Conservation (phyloP, 1,139 yeast species). For the Suhomyces yuchorum region DNA sequence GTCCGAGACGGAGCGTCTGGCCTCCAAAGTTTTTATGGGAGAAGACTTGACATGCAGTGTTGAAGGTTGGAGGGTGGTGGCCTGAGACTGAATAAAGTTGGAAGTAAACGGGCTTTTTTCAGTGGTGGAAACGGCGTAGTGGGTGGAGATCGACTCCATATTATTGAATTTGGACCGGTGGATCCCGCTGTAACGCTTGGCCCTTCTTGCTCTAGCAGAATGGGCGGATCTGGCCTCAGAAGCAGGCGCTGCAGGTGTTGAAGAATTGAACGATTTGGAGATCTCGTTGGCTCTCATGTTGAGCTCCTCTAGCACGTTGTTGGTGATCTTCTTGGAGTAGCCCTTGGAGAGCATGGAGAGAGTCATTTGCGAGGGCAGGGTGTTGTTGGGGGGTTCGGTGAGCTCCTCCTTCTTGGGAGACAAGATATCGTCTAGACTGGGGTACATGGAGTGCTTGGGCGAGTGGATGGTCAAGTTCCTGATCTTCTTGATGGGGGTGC, state of each 20-base stretch:
- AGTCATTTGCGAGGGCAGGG: conserved; percentile 15
- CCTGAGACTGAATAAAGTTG: not conserved
- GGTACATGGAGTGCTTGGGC: conserved; percentile 28
- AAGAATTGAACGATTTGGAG: conserved; percentile 22
- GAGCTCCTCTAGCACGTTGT: conserved; percentile 44
- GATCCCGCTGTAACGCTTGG: conserved; percentile 36
- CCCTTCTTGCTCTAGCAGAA: conserved; percentile 19
- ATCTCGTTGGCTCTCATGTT: conserved; percentile 38
- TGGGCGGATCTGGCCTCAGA: conserved; percentile 9
- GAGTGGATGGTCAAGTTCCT: conserved; percentile 36
- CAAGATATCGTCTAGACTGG: conserved; percentile 19
- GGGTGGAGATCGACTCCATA: conserved; percentile 47
- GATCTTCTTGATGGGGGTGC: conserved; percentile 46
- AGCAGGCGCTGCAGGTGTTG: conserved; percentile 5
- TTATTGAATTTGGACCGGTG: conserved; percentile 38
- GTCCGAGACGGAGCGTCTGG: not conserved
- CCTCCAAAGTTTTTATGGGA: conserved; percentile 7
- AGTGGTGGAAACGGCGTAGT: conserved; percentile 25
- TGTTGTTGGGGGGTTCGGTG: not conserved
- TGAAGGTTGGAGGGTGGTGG: not conserved
- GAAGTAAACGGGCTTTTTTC: not conserved
- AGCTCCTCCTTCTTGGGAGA: conserved; percentile 3
- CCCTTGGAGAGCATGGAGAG: conserved; percentile 41
- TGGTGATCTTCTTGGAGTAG: conserved; percentile 43
- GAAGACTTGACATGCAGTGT: conserved; percentile 6